These are phyloP conservation scores for Flaveria sonorensis DNA, from an alignment of 129 eudicot genomes.

Conservation along the genomic window DNA sequence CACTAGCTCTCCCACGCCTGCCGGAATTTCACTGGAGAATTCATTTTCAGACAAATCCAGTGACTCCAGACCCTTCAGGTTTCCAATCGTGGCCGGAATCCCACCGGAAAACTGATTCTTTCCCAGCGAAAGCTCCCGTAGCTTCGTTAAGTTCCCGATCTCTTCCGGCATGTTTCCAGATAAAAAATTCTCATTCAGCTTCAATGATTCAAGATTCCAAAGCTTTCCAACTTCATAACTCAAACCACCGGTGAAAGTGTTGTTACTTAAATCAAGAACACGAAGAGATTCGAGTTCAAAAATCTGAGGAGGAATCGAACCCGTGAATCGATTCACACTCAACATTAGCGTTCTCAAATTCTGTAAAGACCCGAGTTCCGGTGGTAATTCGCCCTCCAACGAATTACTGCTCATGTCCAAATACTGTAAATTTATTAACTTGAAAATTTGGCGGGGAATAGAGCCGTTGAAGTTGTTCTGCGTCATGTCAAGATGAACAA, in stretches of 20 bases:
- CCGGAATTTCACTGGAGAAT: conserved; percentile 43
- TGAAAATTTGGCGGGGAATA: conserved; percentile 42
- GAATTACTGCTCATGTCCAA: conserved; percentile 48
- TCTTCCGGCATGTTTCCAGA: conserved; percentile 39
- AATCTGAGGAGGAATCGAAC: conserved; percentile 44
- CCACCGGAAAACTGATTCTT: conserved; percentile 46
- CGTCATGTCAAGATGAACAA: conserved; percentile 54
- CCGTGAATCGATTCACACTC: conserved; percentile 36
- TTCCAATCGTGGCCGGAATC: conserved; percentile 39
- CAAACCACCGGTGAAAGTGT: conserved; percentile 39
- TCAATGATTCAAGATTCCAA: conserved; percentile 33
- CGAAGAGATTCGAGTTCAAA: conserved; percentile 36
- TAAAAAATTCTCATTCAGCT: conserved; percentile 45
- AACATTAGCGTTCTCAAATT: conserved; percentile 34
- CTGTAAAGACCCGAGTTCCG: conserved; percentile 34
- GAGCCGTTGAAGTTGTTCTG: conserved; percentile 45
- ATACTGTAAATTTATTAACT: conserved; percentile 35
- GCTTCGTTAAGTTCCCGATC: conserved; percentile 48
- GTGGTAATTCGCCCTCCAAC: conserved; percentile 36
- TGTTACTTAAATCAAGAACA: conserved; percentile 48
- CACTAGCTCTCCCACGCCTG: conserved; percentile 36
- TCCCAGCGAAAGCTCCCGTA: conserved; percentile 39
- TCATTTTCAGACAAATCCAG: conserved; percentile 46
- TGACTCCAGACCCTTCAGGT: conserved; percentile 37
- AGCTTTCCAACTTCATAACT: conserved; percentile 44